These are phyloP conservation scores for Cenchrus purpureus DNA, from an alignment of 176 grass and related monocot genomes.

Conservation along the genomic window DNA sequence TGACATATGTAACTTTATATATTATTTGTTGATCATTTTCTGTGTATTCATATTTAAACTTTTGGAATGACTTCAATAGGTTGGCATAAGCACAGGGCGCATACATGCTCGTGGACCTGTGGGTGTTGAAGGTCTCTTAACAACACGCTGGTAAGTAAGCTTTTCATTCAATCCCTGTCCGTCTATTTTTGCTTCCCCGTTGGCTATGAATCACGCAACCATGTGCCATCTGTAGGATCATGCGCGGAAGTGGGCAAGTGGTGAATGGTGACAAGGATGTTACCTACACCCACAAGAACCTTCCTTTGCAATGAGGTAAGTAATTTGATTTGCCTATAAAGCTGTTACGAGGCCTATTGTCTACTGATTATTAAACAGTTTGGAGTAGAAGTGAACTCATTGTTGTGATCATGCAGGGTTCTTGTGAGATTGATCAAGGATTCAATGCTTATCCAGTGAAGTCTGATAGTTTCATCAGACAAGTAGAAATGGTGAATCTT, in stretches of 20 bases:
- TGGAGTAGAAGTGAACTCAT: background rate
- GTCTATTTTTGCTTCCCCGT: background rate
- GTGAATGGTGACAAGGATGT: slow-evolving; percentile 85
- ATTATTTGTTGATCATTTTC: background rate
- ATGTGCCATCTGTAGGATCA: slow-evolving; percentile 60
- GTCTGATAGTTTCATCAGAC: slow-evolving; percentile 20
- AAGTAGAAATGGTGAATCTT: slow-evolving; percentile 7
- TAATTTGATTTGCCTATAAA: background rate
- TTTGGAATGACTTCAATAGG: slow-evolving; percentile 62
- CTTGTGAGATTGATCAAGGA: slow-evolving; percentile 13
- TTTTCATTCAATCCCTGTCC: background rate
- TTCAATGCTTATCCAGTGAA: slow-evolving; percentile 7
- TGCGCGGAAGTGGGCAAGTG: slow-evolving; percentile 79
- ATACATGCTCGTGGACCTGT: slow-evolving; percentile 99
- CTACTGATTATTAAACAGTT: background rate
- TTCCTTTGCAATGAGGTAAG: slow-evolving; percentile 65
- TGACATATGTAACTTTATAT: background rate
- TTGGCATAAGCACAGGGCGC: slow-evolving; percentile 97
- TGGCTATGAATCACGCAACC: background rate
- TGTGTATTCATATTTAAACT: slow-evolving; percentile 17
- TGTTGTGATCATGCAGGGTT: slow-evolving; percentile 24
- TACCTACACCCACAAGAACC: slow-evolving; percentile 71
- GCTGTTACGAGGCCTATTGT: background rate
- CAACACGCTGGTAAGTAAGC: slow-evolving; percentile 76
- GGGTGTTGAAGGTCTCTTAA: slow-evolving; percentile 94